A percentile compares a stretch with the other conserved stretches of the same genome.
phyloP scores from a whole-genome alignment of 2,329 filamentous ascomycete species.

The Pyrenophora teres region DNA sequence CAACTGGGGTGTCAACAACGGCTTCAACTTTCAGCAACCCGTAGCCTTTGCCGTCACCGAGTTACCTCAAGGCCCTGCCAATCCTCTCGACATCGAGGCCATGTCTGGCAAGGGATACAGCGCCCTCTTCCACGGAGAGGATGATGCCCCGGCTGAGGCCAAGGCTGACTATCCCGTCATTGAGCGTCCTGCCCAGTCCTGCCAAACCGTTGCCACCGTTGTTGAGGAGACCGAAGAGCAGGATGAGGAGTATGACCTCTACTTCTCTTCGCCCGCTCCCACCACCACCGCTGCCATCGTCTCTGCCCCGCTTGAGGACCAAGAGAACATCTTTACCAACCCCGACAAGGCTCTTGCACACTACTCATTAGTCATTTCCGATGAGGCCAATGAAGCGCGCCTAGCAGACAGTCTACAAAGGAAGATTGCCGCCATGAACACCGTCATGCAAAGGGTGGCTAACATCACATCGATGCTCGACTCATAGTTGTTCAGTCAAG shows the following conservation, averaged over 20 bases:
- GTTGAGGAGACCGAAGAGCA: constrained; percentile 53
- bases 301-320: constrained; percentile 31
- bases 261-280: constrained; percentile 52
- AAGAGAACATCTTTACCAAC: constrained; percentile 53
- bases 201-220: constrained; percentile 18
- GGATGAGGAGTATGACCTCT: constrained; percentile 66
- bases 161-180: constrained; percentile 58
- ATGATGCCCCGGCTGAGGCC: constrained; percentile 48
- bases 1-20: constrained; percentile 59
- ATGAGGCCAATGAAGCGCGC: constrained; percentile 50
- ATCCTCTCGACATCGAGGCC: constrained; percentile 62
- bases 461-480: constrained; percentile 45
- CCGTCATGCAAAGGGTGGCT: constrained; percentile 40
- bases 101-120: constrained; percentile 70
- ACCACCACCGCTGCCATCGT: constrained; percentile 47
- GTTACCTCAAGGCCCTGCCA: constrained; percentile 66
- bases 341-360: constrained; percentile 67
- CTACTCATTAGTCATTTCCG: constrained; percentile 67
- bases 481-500: constrained; percentile 21
- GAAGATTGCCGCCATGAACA: constrained; percentile 42
- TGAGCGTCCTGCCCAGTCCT: constrained; percentile 46
- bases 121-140: constrained; percentile 40
- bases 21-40: constrained; percentile 59
- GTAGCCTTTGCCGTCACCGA: constrained; percentile 76
- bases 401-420: constrained; percentile 42